phyloP scores from a whole-genome alignment of 345 rosid species.

The Populus tremula region DNA sequence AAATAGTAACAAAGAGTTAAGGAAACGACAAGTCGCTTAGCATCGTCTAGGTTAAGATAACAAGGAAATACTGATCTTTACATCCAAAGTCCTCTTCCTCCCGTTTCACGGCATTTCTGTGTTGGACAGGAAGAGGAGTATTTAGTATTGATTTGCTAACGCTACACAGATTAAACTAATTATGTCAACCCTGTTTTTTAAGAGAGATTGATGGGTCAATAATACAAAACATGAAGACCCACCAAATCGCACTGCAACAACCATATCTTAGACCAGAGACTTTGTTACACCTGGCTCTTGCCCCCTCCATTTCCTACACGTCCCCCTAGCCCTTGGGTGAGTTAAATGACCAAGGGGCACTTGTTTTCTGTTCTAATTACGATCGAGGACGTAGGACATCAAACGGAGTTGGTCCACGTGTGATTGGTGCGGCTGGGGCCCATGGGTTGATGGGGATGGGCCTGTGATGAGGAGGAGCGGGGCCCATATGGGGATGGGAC shows the following conservation, averaged over 20 bases:
- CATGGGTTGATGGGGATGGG: constrained; percentile 45
- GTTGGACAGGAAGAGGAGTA: background rate
- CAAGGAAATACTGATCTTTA: background rate
- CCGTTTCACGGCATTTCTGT: background rate
- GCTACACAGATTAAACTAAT: constrained; percentile 17
- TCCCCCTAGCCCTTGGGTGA: background rate
- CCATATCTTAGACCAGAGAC: constrained; percentile 38
- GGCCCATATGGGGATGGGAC: constrained; percentile 20
- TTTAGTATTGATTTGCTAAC: constrained; percentile 12
- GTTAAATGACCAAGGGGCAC: constrained; percentile 26
- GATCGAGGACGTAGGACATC: constrained; percentile 56
- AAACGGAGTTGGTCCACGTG: constrained; percentile 37
- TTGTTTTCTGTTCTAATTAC: constrained; percentile 6
- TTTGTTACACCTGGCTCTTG: constrained; percentile 3
- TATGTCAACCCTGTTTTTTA: constrained; percentile 13
- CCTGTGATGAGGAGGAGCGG: constrained; percentile 2
- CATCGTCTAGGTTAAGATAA: constrained; percentile 1
- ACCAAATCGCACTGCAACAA: constrained; percentile 42
- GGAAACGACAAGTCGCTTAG: no score
- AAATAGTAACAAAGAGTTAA: no score
- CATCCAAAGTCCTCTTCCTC: constrained; percentile 4
- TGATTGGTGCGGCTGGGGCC: constrained; percentile 37
- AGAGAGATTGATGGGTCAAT: constrained; percentile 31
- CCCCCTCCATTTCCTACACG: constrained; percentile 9
- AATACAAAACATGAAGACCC: constrained; percentile 54